Conservation (phyloP, 768 basidiomycete genomes). For the Leccinum variicolor region DNA sequence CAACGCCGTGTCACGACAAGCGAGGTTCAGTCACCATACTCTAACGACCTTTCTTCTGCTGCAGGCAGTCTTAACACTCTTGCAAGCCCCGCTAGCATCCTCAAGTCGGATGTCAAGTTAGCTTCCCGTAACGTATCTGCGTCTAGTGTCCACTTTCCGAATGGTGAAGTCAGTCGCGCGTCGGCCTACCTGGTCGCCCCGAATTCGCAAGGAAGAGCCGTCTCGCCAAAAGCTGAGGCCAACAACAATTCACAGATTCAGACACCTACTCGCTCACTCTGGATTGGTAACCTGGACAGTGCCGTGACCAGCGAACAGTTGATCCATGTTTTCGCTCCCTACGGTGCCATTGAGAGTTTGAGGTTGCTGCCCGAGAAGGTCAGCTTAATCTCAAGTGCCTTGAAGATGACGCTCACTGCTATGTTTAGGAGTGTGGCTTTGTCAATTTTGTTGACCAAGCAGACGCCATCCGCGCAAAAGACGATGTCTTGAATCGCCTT, state of each 20-base stretch:
- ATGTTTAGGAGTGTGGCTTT: conserved; percentile 88
- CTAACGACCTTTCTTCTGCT: conserved; percentile 49
- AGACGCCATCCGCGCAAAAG: conserved; percentile 96
- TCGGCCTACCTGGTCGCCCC: conserved; percentile 69
- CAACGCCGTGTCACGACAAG: conserved; percentile 61
- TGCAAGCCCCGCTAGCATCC: conserved; percentile 39
- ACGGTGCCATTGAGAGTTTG: conserved; percentile 95
- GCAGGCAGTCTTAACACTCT: conserved; percentile 28
- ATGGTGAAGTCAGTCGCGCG: conserved; percentile 56
- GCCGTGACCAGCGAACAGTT: conserved; percentile 93
- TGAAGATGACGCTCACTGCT: conserved; percentile 15
- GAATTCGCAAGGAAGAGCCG: conserved; percentile 64
- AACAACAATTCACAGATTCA: conserved; percentile 70
- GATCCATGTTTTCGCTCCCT: conserved; percentile 92
- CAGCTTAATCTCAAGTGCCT: conserved; percentile 1
- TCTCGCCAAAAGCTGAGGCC: conserved; percentile 78
- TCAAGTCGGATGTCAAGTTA: conserved; percentile 58
- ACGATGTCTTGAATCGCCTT: conserved; percentile 93
- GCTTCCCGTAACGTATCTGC: conserved; percentile 40
- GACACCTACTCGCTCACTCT: conserved; percentile 91
- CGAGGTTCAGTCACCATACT: conserved; percentile 54
- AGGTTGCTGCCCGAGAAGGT: conserved; percentile 97
- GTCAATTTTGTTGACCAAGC: conserved; percentile 96
- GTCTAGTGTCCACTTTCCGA: conserved; percentile 68
- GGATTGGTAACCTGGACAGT: conserved; percentile 98